Percentiles rank a stretch among this genome's conserved stretches.
These are phyloP conservation scores for Eimeria necatrix DNA, from an alignment of 169 alveolate species.

Conservation along the genomic window DNA sequence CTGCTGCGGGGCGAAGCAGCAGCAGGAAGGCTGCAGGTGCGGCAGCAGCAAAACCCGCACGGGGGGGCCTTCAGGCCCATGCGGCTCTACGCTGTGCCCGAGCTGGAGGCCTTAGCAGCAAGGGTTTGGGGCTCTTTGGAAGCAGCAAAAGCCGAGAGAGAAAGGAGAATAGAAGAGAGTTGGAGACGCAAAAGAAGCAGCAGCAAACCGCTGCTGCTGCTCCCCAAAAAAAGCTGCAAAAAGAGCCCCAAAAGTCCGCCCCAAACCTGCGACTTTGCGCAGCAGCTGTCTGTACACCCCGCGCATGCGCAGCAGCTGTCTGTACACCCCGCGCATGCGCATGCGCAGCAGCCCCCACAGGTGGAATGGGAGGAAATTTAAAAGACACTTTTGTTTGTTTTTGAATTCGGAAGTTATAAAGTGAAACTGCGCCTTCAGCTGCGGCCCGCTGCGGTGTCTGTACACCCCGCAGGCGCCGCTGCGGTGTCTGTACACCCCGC, in stretches of 20 bases:
- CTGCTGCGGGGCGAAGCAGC: slow-evolving; percentile 34
- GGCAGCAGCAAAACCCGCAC: slow-evolving; percentile 17
- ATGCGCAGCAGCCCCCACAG: not conserved
- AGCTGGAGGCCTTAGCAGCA: not conserved
- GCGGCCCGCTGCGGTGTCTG: not conserved
- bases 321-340: slow-evolving; percentile 3
- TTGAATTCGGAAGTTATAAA: not conserved
- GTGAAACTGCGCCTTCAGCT: not conserved
- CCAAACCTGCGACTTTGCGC: not conserved
- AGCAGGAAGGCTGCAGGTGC: slow-evolving; percentile 41
- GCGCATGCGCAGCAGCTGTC: not conserved
- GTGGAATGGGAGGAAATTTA: slow-evolving; percentile 36
- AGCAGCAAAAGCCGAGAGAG: not conserved
- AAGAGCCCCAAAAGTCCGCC: not conserved
- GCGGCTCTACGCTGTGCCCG: not conserved
- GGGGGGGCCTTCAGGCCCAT: not conserved
- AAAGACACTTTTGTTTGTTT: not conserved
- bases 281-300: no score
- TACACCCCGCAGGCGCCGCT: not conserved
- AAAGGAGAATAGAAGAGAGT: slow-evolving; percentile 21
- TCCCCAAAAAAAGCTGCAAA: not conserved
- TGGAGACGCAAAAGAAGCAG: not conserved
- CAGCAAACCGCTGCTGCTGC: not conserved
- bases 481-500: not conserved
- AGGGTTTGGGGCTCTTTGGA: slow-evolving; percentile 30